These are phyloP conservation scores for Candida methanosorbosa DNA, from an alignment of 805 yeast species.

Conservation along the genomic window DNA sequence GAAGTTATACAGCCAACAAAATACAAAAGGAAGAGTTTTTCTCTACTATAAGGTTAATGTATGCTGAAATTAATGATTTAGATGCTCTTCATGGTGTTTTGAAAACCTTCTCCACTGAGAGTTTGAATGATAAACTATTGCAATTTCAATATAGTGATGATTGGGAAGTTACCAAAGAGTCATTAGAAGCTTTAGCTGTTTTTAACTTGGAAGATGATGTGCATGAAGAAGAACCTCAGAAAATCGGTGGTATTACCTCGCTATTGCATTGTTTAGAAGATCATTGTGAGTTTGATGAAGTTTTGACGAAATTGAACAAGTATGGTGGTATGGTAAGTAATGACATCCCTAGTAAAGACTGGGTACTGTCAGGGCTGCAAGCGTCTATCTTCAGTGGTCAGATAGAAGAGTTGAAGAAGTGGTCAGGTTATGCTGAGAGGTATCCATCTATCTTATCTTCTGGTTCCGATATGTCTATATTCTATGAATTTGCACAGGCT, in stretches of 20 bases:
- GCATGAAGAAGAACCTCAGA: conserved; percentile 12
- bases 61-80: conserved; percentile 79
- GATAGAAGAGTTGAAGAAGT: conserved; percentile 36
- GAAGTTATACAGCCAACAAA: conserved; percentile 40
- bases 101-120: conserved; percentile 59
- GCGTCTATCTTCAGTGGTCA: conserved; percentile 66
- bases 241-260: conserved; percentile 37
- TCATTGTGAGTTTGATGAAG: conserved; percentile 67
- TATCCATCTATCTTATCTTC: conserved; percentile 25
- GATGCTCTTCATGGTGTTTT: conserved; percentile 87
- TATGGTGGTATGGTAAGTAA: too few relatives aligned
- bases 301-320: conserved; percentile 39
- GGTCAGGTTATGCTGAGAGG: conserved; percentile 48
- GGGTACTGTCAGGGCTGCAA: conserved; percentile 63
- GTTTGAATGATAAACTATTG: conserved; percentile 64
- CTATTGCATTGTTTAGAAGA: conserved; percentile 64
- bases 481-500: conserved; percentile 59
- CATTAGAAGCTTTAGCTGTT: conserved; percentile 60
- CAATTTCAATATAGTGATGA: conserved; percentile 79
- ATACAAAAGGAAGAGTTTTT: conserved; percentile 30
- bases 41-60: conserved; percentile 64
- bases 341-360: conserved; percentile 29
- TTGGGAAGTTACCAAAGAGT: conserved; percentile 83
- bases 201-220: conserved; percentile 14
- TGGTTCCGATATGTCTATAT: conserved; percentile 46